These are phyloP conservation scores for Emergomyces pasteurianus DNA, from an alignment of 2,329 filamentous ascomycete species.

Conservation along the genomic window DNA sequence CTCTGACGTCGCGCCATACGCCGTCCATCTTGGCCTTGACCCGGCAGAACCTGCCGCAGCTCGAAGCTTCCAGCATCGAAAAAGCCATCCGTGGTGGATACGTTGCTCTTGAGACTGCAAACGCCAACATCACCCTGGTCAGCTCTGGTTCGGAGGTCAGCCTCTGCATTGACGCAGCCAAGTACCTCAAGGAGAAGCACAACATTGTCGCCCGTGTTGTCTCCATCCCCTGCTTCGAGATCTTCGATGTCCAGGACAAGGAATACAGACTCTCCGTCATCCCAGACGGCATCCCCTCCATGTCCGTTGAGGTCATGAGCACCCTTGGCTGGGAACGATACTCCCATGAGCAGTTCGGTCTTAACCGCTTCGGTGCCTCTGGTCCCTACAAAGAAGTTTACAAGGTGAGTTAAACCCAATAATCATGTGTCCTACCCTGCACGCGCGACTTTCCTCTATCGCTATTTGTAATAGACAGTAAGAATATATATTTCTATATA, in stretches of 20 bases:
- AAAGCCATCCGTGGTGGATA: slow-evolving; percentile 92
- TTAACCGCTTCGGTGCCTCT: slow-evolving; percentile 97
- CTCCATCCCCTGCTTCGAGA: slow-evolving; percentile 92
- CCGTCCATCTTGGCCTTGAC: slow-evolving; percentile 90
- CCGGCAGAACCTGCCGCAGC: slow-evolving; percentile 95
- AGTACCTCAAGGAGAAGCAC: slow-evolving; percentile 81
- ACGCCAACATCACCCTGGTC: slow-evolving; percentile 76
- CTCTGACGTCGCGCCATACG: slow-evolving; percentile 77
- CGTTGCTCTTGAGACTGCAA: slow-evolving; percentile 70
- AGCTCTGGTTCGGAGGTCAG: slow-evolving; percentile 93
- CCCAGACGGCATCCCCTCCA: slow-evolving; percentile 81
- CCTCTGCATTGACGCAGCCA: slow-evolving; percentile 85
- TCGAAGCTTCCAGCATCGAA: slow-evolving; percentile 86
- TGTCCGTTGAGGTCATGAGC: slow-evolving; percentile 93
- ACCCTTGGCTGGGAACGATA: slow-evolving; percentile 99
- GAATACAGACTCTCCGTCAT: slow-evolving; percentile 89
- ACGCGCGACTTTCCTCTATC: too few species aligned
- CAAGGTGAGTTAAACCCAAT: slow-evolving; percentile 47
- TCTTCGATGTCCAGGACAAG: slow-evolving; percentile 89
- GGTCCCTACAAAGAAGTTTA: slow-evolving; percentile 98
- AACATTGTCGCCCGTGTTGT: slow-evolving; percentile 81
- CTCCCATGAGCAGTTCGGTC: slow-evolving; percentile 97
- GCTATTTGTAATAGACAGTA: too few species aligned
- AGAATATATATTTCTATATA: too few species aligned
- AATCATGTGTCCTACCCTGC: too few species aligned